Evolutionary conservation across 306 rosid species (phyloP).

Genomic region (Senna tora): DNA sequence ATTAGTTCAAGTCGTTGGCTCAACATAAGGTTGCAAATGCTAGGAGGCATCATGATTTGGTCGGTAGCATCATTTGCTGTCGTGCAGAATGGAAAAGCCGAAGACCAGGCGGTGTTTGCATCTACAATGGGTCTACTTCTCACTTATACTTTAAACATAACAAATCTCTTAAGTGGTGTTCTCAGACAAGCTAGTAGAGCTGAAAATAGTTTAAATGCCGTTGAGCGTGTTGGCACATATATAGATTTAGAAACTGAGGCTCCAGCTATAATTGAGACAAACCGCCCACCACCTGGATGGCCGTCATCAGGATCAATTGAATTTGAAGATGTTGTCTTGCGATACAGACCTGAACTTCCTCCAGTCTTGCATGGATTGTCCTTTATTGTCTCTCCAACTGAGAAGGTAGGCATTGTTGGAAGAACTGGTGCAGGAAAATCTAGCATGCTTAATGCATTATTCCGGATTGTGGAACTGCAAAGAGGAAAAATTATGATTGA

Average conservation of each 20-base stretch:
- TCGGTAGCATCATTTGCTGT: conserved; percentile 84
- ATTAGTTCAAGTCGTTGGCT: conserved; percentile 78
- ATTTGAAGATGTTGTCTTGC: conserved; percentile 83
- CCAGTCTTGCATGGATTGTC: conserved; percentile 82
- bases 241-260: conserved; percentile 78
- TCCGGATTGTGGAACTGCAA: conserved; percentile 78
- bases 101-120: conserved; percentile 63
- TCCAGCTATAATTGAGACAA: conserved; percentile 60
- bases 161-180: conserved; percentile 71
- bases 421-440: conserved; percentile 98
- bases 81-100: conserved; percentile 66
- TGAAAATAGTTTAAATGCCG: conserved; percentile 82
- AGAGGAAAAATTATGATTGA: conserved; percentile 76
- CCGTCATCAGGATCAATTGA: conserved; percentile 71
- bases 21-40: conserved; percentile 64
- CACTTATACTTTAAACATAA: conserved; percentile 79
- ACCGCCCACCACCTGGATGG: conserved; percentile 84
- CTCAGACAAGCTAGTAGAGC: conserved; percentile 86
- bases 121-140: conserved; percentile 91
- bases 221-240: conserved; percentile 83
- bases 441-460: conserved; percentile 88
- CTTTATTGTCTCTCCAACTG: conserved; percentile 64
- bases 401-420: conserved; percentile 89
- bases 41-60: conserved; percentile 96
- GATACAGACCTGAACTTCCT: conserved; percentile 90